Conservation (phyloP, 148 eudicot genomes). For the Polygonum aviculare region DNA sequence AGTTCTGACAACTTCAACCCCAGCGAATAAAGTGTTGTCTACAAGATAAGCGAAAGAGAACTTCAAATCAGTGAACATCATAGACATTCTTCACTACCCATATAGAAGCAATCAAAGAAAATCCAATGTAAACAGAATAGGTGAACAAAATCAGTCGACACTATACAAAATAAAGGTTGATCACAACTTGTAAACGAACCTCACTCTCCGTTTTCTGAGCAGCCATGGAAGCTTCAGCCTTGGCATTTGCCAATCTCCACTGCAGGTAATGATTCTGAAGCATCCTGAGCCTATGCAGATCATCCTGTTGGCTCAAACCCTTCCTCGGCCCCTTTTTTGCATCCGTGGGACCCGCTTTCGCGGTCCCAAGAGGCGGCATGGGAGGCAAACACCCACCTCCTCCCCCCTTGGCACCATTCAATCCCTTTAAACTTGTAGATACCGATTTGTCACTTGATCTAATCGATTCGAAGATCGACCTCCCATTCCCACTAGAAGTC, state of each 20-base stretch:
- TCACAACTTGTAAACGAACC: conserved; percentile 31
- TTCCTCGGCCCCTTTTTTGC: conserved; percentile 41
- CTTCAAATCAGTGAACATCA: not conserved
- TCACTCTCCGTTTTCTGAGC: conserved; percentile 56
- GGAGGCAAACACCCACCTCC: conserved; percentile 46
- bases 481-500: conserved; percentile 19
- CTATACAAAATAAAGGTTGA: not conserved
- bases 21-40: conserved; percentile 49
- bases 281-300: conserved; percentile 47
- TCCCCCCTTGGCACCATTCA: conserved; percentile 25
- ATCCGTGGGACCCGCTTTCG: conserved; percentile 26
- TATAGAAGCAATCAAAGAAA: not conserved
- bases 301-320: conserved; percentile 32
- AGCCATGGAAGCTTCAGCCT: conserved; percentile 41
- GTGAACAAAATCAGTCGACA: not conserved
- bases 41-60: conserved; percentile 12
- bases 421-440: conserved; percentile 7
- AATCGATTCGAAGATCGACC: conserved; percentile 15
- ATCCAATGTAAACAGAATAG: not conserved
- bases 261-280: conserved; percentile 55
- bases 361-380: conserved; percentile 20
- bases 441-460: conserved; percentile 16
- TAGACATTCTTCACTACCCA: not conserved
- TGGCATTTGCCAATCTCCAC: conserved; percentile 72
- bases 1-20: conserved; percentile 47